Evolutionary conservation across 768 basidiomycete genomes (phyloP).

Genomic region (Holtermannia corniformis): DNA sequence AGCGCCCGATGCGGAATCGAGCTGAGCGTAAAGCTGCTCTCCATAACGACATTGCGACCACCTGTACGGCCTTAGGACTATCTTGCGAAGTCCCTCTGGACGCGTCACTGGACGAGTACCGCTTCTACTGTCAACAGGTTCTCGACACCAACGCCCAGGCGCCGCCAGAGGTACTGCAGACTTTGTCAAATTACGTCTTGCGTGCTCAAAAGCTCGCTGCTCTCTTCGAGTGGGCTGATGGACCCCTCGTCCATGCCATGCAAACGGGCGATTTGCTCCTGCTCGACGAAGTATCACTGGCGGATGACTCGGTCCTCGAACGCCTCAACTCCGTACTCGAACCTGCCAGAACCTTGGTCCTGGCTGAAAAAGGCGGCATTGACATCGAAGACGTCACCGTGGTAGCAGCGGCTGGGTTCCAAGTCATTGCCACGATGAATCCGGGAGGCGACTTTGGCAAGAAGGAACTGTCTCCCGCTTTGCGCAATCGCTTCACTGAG

Average conservation of each 20-base stretch:
- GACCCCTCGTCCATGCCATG: slow-evolving; percentile 93
- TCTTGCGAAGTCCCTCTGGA: background rate
- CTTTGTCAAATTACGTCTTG: slow-evolving; percentile 37
- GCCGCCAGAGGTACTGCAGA: slow-evolving; percentile 45
- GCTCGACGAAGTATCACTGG: slow-evolving; percentile 92
- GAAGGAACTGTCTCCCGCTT: slow-evolving; percentile 92
- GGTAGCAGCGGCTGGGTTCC: slow-evolving; percentile 59
- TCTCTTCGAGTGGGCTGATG: slow-evolving; percentile 95
- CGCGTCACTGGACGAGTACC: slow-evolving; percentile 19
- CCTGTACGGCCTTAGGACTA: background rate
- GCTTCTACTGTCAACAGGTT: slow-evolving; percentile 22
- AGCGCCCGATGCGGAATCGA: slow-evolving; percentile 78
- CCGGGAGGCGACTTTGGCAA: slow-evolving; percentile 99
- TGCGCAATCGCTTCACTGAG: slow-evolving; percentile 96
- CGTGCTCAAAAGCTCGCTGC: slow-evolving; percentile 49
- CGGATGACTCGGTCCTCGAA: slow-evolving; percentile 95
- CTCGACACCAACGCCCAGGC: slow-evolving; percentile 40
- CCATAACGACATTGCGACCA: background rate
- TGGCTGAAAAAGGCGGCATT: slow-evolving; percentile 83
- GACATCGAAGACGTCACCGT: slow-evolving; percentile 60
- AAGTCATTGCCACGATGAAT: slow-evolving; percentile 96
- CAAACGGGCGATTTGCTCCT: slow-evolving; percentile 70
- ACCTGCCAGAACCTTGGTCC: slow-evolving; percentile 70
- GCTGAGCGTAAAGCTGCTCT: slow-evolving; percentile 37
- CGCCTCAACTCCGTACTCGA: slow-evolving; percentile 96